Conservation (phyloP, 805 yeast genomes). For the Candida gorgasii region DNA sequence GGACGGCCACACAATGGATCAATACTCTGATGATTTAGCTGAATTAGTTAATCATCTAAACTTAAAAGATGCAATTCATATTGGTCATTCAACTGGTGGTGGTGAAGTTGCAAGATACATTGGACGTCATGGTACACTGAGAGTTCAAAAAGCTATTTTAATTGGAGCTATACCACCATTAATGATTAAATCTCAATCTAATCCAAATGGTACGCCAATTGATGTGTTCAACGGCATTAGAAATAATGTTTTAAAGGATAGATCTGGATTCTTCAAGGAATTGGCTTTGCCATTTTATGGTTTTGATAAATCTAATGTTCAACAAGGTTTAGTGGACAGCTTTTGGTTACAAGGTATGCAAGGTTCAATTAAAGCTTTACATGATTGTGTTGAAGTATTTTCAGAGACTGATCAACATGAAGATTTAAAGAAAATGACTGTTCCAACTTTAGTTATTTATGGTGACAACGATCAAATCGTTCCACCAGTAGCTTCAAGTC, state of each 20-base stretch:
- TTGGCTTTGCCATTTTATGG: conserved; percentile 17
- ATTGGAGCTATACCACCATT: conserved; percentile 21
- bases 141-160: conserved; percentile 17
- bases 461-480: conserved; percentile 22
- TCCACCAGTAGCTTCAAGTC: conserved; percentile 17
- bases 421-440: conserved; percentile 16
- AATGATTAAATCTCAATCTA: conserved; percentile 15
- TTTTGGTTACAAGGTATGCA: conserved; percentile 21
- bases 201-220: conserved; percentile 16
- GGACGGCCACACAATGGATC: conserved; percentile 19
- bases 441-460: conserved; percentile 20
- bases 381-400: conserved; percentile 18
- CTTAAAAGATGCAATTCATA: conserved; percentile 16
- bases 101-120: conserved; percentile 20
- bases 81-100: conserved; percentile 22
- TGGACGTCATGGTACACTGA: conserved; percentile 16
- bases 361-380: conserved; percentile 17
- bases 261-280: conserved; percentile 18
- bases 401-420: conserved; percentile 18
- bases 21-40: conserved; percentile 21
- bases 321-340: conserved; percentile 15
- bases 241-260: conserved; percentile 15
- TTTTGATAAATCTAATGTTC: conserved; percentile 10
- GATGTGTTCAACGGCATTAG: conserved; percentile 17
- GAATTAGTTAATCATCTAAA: conserved; percentile 17